phyloP scores from a whole-genome alignment of 2,329 filamentous ascomycete genomes.

The Gaeumannomyces tritici region DNA sequence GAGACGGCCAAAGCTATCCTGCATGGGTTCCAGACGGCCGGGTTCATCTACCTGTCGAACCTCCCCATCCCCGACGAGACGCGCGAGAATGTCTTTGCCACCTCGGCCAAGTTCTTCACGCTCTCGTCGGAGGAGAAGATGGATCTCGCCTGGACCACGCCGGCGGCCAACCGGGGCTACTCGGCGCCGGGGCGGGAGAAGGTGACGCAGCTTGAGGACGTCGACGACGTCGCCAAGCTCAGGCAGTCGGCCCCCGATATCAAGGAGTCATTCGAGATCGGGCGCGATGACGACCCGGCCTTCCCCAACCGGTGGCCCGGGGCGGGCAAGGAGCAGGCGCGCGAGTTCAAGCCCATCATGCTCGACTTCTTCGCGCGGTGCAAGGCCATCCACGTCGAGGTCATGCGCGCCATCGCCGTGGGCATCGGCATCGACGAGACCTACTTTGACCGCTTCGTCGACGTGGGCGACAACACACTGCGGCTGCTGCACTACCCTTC shows the following conservation, averaged over 20 bases:
- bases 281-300: conserved; percentile 46
- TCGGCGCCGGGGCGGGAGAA: conserved; percentile 63
- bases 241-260: conserved; percentile 51
- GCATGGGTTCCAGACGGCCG: conserved; percentile 71
- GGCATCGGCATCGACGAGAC: conserved; percentile 61
- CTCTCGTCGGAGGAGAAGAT: conserved; percentile 55
- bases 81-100: conserved; percentile 49
- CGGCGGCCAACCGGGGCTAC: conserved; percentile 67
- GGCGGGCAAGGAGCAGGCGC: conserved; percentile 38
- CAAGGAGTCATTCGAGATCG: conserved; percentile 58
- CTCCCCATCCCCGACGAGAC: conserved; percentile 56
- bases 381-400: conserved; percentile 61
- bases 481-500: conserved; percentile 69
- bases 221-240: conserved; percentile 44
- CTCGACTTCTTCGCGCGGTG: conserved; percentile 64
- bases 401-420: conserved; percentile 80
- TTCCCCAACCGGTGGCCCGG: conserved; percentile 73
- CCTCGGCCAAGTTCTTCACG: conserved; percentile 57
- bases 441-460: conserved; percentile 71
- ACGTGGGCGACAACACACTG: conserved; percentile 60
- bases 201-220: conserved; percentile 47
- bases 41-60: conserved; percentile 83
- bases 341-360: conserved; percentile 64
- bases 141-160: conserved; percentile 59
- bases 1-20: conserved; percentile 64